phyloP scores from a whole-genome alignment of 495 filamentous ascomycete species.

The Chaetomium cochliodes region DNA sequence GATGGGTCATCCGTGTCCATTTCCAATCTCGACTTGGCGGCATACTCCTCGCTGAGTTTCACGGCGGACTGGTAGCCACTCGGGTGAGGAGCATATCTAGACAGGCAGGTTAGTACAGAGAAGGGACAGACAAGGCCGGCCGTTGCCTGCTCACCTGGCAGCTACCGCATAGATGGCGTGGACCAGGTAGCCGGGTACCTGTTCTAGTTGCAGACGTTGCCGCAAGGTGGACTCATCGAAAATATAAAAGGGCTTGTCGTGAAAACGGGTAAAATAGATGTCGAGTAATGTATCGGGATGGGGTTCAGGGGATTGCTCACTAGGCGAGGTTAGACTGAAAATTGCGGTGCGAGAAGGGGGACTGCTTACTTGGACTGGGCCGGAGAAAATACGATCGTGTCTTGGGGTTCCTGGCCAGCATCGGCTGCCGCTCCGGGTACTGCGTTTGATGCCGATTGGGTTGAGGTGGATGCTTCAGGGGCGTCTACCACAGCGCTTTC shows the following conservation, averaged over 20 bases:
- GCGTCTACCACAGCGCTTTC: slow-evolving; percentile 31
- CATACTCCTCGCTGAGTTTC: slow-evolving; percentile 64
- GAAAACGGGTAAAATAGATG: slow-evolving; percentile 71
- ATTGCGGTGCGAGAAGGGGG: neutral
- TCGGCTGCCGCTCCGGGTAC: slow-evolving; percentile 6
- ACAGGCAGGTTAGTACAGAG: slow-evolving; percentile 18
- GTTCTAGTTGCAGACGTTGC: slow-evolving; percentile 63
- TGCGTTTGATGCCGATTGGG: slow-evolving; percentile 16
- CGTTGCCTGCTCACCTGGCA: slow-evolving; percentile 51
- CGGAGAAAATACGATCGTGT: slow-evolving; percentile 24
- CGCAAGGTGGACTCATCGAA: slow-evolving; percentile 70
- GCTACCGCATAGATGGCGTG: slow-evolving; percentile 74
- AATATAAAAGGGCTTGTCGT: slow-evolving; percentile 75
- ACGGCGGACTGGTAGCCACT: slow-evolving; percentile 60
- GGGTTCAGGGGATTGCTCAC: slow-evolving; percentile 43
- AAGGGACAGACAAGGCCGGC: neutral
- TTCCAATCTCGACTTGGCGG: slow-evolving; percentile 61
- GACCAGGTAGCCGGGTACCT: slow-evolving; percentile 61
- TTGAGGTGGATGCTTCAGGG: slow-evolving; percentile 23
- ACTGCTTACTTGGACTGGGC: slow-evolving; percentile 16
- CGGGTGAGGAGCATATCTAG: slow-evolving; percentile 63
- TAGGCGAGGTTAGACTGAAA: slow-evolving; percentile 15
- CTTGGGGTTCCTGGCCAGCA: slow-evolving; percentile 16
- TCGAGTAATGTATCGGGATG: slow-evolving; percentile 65
- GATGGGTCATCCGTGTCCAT: slow-evolving; percentile 77